Percentiles rank a stretch among this genome's conserved stretches.
Conservation (phyloP, 768 basidiomycete species). For the Termitomyces sp. region DNA sequence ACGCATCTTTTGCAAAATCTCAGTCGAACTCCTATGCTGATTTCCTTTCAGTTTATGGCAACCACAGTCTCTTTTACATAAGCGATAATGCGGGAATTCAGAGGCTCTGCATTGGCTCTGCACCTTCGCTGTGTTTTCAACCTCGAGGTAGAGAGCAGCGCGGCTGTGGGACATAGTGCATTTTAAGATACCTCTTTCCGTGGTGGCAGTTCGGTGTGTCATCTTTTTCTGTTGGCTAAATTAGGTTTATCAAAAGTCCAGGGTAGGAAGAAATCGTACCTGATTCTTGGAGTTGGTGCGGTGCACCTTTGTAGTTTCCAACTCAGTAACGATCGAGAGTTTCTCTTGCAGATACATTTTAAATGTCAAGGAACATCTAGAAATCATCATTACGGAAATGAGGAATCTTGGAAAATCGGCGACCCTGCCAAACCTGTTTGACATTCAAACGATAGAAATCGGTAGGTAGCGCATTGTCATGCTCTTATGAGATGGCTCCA, state of each 20-base stretch:
- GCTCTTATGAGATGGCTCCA: no score
- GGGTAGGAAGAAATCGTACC: no score
- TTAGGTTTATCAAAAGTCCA: no score
- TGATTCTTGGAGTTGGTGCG: no score
- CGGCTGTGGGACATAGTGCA: neutral
- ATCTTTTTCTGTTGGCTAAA: no score
- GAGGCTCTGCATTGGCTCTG: neutral
- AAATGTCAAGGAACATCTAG: neutral
- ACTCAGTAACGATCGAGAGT: no score
- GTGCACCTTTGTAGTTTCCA: no score
- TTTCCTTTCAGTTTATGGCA: neutral
- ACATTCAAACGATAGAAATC: neutral
- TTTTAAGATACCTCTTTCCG: neutral
- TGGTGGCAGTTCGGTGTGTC: neutral
- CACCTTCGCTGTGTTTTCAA: neutral
- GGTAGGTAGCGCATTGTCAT: no score
- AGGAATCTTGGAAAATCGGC: neutral
- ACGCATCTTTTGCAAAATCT: neutral
- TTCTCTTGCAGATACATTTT: neutral
- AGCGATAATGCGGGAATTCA: neutral
- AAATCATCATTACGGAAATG: neutral
- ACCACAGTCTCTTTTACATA: neutral
- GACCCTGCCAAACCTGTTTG: neutral
- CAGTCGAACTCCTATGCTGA: neutral
- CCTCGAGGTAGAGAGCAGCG: neutral